Evolutionary conservation across 73 alveolate species (phyloP).

Genomic region (Tetrahymena borealis): DNA sequence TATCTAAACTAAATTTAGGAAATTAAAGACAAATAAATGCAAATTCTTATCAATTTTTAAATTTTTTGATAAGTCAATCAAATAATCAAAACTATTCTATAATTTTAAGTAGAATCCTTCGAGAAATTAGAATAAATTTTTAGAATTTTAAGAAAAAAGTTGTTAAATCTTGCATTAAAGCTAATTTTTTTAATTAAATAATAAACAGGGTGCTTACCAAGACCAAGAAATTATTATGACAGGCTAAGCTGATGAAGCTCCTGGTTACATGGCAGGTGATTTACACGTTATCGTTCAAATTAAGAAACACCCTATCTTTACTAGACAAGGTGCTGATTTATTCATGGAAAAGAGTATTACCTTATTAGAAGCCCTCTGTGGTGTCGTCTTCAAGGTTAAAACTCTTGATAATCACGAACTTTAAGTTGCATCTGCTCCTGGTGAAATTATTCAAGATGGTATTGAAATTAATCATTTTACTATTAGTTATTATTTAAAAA

Average conservation of each 20-base stretch:
- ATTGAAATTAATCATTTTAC: neutral
- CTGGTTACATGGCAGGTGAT: constrained; percentile 96
- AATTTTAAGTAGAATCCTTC: neutral
- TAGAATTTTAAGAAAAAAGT: neutral
- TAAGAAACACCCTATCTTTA: constrained; percentile 68
- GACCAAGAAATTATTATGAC: constrained; percentile 84
- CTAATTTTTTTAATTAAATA: neutral
- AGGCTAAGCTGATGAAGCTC: constrained; percentile 97
- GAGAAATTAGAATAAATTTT: neutral
- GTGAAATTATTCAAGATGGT: constrained; percentile 79
- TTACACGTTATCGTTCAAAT: constrained; percentile 74
- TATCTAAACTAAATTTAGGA: no score
- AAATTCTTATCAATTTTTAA: neutral
- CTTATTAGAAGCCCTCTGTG: constrained; percentile 82
- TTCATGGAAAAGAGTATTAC: constrained; percentile 70
- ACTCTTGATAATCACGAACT: constrained; percentile 83
- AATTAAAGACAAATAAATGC: no score
- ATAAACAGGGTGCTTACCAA: constrained; percentile 57
- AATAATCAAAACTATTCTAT: neutral
- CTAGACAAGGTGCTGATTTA: constrained; percentile 88
- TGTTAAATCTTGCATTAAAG: neutral
- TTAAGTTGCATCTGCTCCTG: constrained; percentile 62
- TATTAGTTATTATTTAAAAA: neutral
- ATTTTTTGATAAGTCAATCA: neutral
- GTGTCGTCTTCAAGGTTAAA: constrained; percentile 56